Conservation (phyloP, 1,284 basidiomycete genomes). For the Schizophyllum amplum region DNA sequence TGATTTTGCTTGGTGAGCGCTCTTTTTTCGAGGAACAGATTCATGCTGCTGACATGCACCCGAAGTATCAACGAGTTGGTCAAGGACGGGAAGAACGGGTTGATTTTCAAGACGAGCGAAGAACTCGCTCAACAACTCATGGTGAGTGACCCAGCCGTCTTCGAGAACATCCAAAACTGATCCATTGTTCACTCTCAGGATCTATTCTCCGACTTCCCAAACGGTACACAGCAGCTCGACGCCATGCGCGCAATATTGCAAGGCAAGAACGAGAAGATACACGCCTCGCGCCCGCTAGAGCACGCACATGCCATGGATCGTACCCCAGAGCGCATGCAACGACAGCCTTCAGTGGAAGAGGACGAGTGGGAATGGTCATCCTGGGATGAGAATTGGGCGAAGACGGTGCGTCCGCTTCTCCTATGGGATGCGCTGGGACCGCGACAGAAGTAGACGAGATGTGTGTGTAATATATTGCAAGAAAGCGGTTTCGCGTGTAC, state of each 20-base stretch:
- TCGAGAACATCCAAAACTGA: background rate
- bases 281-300: no score
- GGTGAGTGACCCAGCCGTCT: constrained; percentile 28
- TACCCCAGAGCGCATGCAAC: background rate
- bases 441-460: no score
- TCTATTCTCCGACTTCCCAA: constrained; percentile 56
- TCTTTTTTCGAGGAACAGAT: background rate
- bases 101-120: constrained; percentile 62
- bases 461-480: no score
- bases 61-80: constrained; percentile 80
- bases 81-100: constrained; percentile 75
- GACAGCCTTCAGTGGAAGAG: no score
- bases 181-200: constrained; percentile 34
- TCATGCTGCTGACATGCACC: constrained; percentile 2
- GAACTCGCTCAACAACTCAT: constrained; percentile 71
- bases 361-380: constrained; percentile 54
- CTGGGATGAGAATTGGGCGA: constrained; percentile 84
- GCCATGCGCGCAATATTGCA: constrained; percentile 39
- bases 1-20: constrained; percentile 74
- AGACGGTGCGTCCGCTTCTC: constrained; percentile 56
- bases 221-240: constrained; percentile 35
- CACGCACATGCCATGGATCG: constrained; percentile 7
- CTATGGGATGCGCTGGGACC: constrained; percentile 28
- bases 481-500: no score
- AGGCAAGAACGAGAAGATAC: constrained; percentile 11